These are phyloP conservation scores for Mediolabrus comicus DNA, from an alignment of 108 stramenopile species.

Conservation along the genomic window DNA sequence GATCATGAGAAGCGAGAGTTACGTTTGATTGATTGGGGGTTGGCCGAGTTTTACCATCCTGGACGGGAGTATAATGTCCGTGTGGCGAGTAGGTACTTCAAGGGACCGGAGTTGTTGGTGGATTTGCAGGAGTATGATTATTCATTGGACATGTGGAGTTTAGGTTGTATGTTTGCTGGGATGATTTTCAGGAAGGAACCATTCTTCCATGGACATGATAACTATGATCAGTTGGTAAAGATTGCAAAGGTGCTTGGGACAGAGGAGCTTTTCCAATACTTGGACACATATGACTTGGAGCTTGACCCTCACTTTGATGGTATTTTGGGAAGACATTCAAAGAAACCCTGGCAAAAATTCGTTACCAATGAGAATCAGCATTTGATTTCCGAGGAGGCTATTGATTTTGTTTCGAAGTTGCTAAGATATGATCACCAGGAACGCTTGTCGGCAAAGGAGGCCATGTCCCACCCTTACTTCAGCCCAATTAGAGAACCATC, in stretches of 20 bases:
- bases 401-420: conserved; percentile 93
- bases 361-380: conserved; percentile 97
- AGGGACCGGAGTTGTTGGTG: conserved; percentile 98
- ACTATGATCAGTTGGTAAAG: conserved; percentile 99
- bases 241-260: conserved; percentile 99
- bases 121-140: conserved; percentile 99
- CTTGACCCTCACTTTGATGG: conserved; percentile 97
- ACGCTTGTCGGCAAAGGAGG: conserved; percentile 96
- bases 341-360: conserved; percentile 99
- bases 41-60: conserved; percentile 99
- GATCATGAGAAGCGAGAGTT: conserved; percentile 98
- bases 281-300: conserved; percentile 97
- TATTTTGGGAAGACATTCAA: conserved; percentile 92
- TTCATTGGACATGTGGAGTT: conserved; percentile 99
- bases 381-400: conserved; percentile 95
- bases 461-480: conserved; percentile 97
- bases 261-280: conserved; percentile 93
- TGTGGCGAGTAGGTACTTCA: conserved; percentile 99
- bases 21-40: conserved; percentile 99
- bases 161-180: conserved; percentile 99
- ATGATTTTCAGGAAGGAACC: conserved; percentile 99
- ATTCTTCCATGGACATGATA: conserved; percentile 98
- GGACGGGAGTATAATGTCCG: conserved; percentile 99
- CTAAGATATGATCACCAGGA: conserved; percentile 95
- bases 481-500: conserved; percentile 91